Base-by-base conservation (phyloP, 805 yeast genomes). In the Lipomyces oligophaga region DNA sequence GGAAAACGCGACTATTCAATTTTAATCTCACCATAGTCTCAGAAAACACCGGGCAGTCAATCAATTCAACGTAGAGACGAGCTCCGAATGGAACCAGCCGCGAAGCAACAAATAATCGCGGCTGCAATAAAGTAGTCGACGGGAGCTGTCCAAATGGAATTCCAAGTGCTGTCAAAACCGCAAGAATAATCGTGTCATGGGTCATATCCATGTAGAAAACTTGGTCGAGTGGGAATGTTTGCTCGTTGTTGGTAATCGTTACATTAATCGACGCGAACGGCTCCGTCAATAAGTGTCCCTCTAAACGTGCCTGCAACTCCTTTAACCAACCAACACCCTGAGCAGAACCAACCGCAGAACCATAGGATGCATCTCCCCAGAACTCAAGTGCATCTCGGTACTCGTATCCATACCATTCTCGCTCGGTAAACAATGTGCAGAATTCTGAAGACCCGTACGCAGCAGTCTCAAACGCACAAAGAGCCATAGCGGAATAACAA, bases 391-490 rank as follows among this genome's bases (percentile, higher is more conserved):
- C 89, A 24, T 69, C 69, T 18, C 73, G 68, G 64, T 85, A 86
- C 40, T 79, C 79, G 56, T 73, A 75, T 30, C 74, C 76, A 41
- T 81, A 66, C 70, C 78, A 80, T 51, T 85, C 90, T 20, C 79
- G 79, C 56, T 73, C 73, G 34, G 86, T 81, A 66, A 85, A 79
- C 26, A 82, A 70, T 31, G 73, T 72, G 65, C 94, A 85, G 53
- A 84, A 78, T 27, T 74, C 72, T 13, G 93, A 82, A 44, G 66
- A 62, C 7, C 93, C 94, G 46, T 71, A 72, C 7, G 78, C 83
- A 45, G 83, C 84, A 36, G 83, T 66, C 65, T 85, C 95, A 61
- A 73, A 85, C 2, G 85, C 88, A 66, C 94, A 85, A 66, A 79
- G 73, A 10, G 72, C 68, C 58, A 82, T 79, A 53, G 85, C 58